Evolutionary conservation across 805 yeast species (phyloP), one percentile per base, ranked within the genome.

Genomic region (Candida palmyrensis): DNA sequence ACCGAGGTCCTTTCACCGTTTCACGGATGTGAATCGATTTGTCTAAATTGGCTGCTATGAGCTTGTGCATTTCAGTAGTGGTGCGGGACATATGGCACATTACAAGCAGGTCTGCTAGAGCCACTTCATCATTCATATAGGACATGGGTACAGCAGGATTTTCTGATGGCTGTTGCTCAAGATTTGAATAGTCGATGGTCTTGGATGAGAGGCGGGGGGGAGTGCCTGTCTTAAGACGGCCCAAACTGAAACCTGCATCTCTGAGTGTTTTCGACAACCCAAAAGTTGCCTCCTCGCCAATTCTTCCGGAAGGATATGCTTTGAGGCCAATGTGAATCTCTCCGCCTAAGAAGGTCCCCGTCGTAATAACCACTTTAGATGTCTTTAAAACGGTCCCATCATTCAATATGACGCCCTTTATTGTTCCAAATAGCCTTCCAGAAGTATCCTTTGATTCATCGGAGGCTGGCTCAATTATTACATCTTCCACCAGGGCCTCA

Each of bases 191-290:
- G 51, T 90, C 67, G 15, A 92, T 88, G 1, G 90, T 73, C 33
- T 71, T 69, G 1, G 79, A 70, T 29, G 82, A 80, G 17, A 92
- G 60, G 38, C 99, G 68, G 2, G 97, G 95, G 0, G 99, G 99
- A 0, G 99, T 92, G 0, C 99, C 99, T 0, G 99, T 92, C 51
- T 92, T 92, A 45, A 92, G 66, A 36, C 99, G 68, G 0, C 97
- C 97, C 33, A 92, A 60, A 39, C 75, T 65, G 53, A 92, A 90
- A 0, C 95, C 95, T 1, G 84, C 81, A 3, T 76, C 77, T 18
- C 65, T 59, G 25, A 92, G 70, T 1, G 97, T 88, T 29, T 77
- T 66, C 22, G 95, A 82, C 16, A 92, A 71, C 1, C 97, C 97
- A 58, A 78, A 83, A 0, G 97, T 85, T 2, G 97, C 92, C 14